Percentiles rank a stretch among this genome's conserved stretches.
phyloP scores from a whole-genome alignment of 805 yeast genomes.

The Starmerella geochares region DNA sequence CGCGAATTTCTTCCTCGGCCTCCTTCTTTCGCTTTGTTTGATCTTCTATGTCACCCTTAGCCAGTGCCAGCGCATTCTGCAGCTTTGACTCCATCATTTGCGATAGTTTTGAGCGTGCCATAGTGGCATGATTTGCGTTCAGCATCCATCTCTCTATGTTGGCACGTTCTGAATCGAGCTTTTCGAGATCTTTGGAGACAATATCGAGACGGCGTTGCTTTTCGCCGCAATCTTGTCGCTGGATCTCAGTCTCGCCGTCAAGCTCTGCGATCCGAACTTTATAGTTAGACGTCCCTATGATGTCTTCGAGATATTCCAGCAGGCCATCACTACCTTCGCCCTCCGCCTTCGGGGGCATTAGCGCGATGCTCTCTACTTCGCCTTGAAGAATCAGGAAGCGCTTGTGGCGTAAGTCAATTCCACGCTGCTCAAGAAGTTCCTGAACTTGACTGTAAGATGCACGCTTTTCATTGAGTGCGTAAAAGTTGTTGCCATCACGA shows the following conservation, averaged over 20 bases:
- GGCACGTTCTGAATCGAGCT: slow-evolving; percentile 53
- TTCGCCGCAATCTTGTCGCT: slow-evolving; percentile 71
- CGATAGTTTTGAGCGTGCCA: slow-evolving; percentile 44
- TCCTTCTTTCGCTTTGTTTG: slow-evolving; percentile 34
- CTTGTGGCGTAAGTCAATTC: slow-evolving; percentile 90
- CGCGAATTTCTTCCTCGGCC: slow-evolving; percentile 23
- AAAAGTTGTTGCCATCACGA: slow-evolving; percentile 43
- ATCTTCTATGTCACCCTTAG: slow-evolving; percentile 22
- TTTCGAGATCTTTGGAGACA: slow-evolving; percentile 62
- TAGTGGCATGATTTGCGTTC: slow-evolving; percentile 50
- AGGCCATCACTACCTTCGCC: slow-evolving; percentile 85
- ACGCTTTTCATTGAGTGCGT: slow-evolving; percentile 57
- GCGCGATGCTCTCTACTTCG: slow-evolving; percentile 96
- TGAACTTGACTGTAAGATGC: slow-evolving; percentile 77
- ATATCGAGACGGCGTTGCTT: slow-evolving; percentile 69
- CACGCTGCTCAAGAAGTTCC: slow-evolving; percentile 58
- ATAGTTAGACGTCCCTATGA: slow-evolving; percentile 85
- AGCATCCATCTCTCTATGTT: slow-evolving; percentile 58
- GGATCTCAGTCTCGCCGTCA: slow-evolving; percentile 50
- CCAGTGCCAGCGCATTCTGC: not conserved
- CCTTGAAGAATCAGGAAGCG: slow-evolving; percentile 92
- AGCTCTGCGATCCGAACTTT: slow-evolving; percentile 64
- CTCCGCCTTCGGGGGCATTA: slow-evolving; percentile 97
- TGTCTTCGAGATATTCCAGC: slow-evolving; percentile 88
- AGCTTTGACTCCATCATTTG: slow-evolving; percentile 34